These are phyloP conservation scores for Ceratocystis destructans DNA, from an alignment of 2,329 filamentous ascomycete species.

Conservation along the genomic window DNA sequence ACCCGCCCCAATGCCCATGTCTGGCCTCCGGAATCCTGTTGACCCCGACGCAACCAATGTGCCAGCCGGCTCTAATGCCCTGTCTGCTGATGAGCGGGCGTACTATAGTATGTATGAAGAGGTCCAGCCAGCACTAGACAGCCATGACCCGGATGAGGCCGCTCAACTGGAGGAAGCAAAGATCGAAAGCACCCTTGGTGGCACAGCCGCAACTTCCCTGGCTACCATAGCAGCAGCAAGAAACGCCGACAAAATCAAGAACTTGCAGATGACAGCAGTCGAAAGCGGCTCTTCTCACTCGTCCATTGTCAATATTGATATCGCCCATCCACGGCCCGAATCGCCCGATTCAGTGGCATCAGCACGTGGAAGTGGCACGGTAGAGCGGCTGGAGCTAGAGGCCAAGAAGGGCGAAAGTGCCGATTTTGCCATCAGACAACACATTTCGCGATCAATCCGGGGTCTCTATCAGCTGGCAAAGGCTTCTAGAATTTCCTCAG, in stretches of 20 bases:
- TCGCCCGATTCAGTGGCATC: conserved; percentile 47
- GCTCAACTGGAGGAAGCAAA: conserved; percentile 26
- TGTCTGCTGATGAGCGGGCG: conserved; percentile 44
- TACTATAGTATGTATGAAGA: conserved; percentile 67
- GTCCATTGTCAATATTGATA: conserved; percentile 23
- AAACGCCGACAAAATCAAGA: neutral
- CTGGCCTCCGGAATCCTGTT: neutral
- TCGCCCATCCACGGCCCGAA: conserved; percentile 44
- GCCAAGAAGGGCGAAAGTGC: conserved; percentile 45
- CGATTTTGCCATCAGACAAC: conserved; percentile 64
- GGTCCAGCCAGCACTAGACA: conserved; percentile 69
- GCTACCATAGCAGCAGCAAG: neutral
- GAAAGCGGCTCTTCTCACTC: conserved; percentile 7
- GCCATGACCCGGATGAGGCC: conserved; percentile 61
- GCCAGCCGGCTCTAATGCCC: neutral
- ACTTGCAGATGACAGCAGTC: neutral
- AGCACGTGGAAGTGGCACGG: conserved; percentile 40
- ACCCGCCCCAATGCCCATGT: conserved; percentile 22
- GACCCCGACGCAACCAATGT: neutral
- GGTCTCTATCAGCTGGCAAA: conserved; percentile 59
- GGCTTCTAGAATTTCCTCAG: conserved; percentile 56
- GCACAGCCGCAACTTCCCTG: conserved; percentile 22
- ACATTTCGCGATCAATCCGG: conserved; percentile 64
- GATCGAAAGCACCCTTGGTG: conserved; percentile 25
- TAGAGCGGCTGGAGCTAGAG: conserved; percentile 47